phyloP scores from a whole-genome alignment of 2,329 filamentous ascomycete species.

The Aspergillus aculeatinus region DNA sequence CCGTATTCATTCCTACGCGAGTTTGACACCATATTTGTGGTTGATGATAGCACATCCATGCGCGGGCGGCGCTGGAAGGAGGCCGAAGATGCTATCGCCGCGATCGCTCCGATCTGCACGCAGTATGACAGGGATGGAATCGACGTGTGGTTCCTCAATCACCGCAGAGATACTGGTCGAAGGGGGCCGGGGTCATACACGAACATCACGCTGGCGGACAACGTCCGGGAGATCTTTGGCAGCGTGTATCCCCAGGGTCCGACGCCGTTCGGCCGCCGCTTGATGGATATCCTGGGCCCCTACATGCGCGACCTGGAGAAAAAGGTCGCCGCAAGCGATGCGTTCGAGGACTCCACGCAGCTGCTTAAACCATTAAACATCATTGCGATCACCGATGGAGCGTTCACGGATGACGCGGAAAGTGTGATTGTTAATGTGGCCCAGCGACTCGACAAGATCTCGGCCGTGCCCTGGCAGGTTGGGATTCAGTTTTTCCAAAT shows the following conservation, averaged over 20 bases:
- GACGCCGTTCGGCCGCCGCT: slow-evolving; percentile 72
- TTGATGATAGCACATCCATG: slow-evolving; percentile 94
- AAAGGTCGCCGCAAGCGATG: slow-evolving; percentile 38
- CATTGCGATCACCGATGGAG: slow-evolving; percentile 90
- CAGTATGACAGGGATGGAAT: slow-evolving; percentile 78
- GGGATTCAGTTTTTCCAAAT: slow-evolving; percentile 97
- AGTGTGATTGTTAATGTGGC: slow-evolving; percentile 66
- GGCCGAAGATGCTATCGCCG: slow-evolving; percentile 65
- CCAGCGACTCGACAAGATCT: slow-evolving; percentile 61
- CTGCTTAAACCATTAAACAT: slow-evolving; percentile 78
- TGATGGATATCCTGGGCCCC: slow-evolving; percentile 69
- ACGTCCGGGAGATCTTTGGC: slow-evolving; percentile 70
- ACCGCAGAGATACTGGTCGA: slow-evolving; percentile 43
- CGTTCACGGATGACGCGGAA: slow-evolving; percentile 75
- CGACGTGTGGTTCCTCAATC: slow-evolving; percentile 89
- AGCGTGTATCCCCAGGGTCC: slow-evolving; percentile 61
- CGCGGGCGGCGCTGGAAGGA: slow-evolving; percentile 72
- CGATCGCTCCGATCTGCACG: slow-evolving; percentile 80
- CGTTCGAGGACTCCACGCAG: slow-evolving; percentile 4
- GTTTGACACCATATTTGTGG: slow-evolving; percentile 87
- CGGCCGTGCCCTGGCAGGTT: slow-evolving; percentile 70
- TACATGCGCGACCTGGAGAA: slow-evolving; percentile 63
- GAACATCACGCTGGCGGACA: slow-evolving; percentile 58
- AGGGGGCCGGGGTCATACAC: slow-evolving; percentile 58
- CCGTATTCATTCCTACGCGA: slow-evolving; percentile 71